These are phyloP conservation scores for Fusarium floridanum DNA, from an alignment of 2,329 filamentous ascomycete species.

Conservation along the genomic window DNA sequence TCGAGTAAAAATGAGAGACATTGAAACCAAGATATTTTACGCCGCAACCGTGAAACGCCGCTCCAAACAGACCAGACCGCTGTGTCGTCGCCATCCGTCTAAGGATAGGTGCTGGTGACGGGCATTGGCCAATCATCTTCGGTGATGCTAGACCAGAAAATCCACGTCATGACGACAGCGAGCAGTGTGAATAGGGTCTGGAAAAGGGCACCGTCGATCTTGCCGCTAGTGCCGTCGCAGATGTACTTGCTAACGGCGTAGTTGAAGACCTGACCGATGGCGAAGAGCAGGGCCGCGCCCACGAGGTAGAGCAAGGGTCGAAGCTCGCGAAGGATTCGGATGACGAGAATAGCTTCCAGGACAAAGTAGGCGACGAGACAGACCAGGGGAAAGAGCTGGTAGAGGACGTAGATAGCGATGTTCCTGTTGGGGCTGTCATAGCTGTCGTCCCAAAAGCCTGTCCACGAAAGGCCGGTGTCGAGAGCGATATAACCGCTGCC, in stretches of 20 bases:
- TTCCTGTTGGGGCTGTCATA: slow-evolving; percentile 76
- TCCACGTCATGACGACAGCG: slow-evolving; percentile 86
- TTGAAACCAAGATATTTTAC: slow-evolving; percentile 43
- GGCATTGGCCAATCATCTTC: slow-evolving; percentile 94
- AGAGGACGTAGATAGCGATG: slow-evolving; percentile 92
- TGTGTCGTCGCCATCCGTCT: slow-evolving; percentile 16
- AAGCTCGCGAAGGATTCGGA: slow-evolving; percentile 87
- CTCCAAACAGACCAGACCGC: slow-evolving; percentile 33
- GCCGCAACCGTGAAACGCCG: slow-evolving; percentile 45
- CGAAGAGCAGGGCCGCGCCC: slow-evolving; percentile 83
- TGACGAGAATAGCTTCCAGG: slow-evolving; percentile 85
- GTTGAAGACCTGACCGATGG: slow-evolving; percentile 94
- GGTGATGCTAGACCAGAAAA: slow-evolving; percentile 99
- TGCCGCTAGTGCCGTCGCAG: slow-evolving; percentile 83
- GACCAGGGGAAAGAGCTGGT: slow-evolving; percentile 88
- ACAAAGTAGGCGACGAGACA: slow-evolving; percentile 91
- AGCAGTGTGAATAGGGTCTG: slow-evolving; percentile 92
- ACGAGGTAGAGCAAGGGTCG: slow-evolving; percentile 93
- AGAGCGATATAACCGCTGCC: slow-evolving; percentile 96
- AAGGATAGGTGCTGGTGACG: slow-evolving; percentile 57
- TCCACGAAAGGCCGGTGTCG: slow-evolving; percentile 91
- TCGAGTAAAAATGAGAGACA: slow-evolving; percentile 46
- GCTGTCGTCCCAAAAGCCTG: slow-evolving; percentile 78
- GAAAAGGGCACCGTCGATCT: slow-evolving; percentile 94
- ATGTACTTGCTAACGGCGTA: slow-evolving; percentile 94